A percentile compares a stretch with the other conserved stretches of the same genome.
phyloP scores from a whole-genome alignment of 73 alveolate species.

The Tetrahymena thermophila region DNA sequence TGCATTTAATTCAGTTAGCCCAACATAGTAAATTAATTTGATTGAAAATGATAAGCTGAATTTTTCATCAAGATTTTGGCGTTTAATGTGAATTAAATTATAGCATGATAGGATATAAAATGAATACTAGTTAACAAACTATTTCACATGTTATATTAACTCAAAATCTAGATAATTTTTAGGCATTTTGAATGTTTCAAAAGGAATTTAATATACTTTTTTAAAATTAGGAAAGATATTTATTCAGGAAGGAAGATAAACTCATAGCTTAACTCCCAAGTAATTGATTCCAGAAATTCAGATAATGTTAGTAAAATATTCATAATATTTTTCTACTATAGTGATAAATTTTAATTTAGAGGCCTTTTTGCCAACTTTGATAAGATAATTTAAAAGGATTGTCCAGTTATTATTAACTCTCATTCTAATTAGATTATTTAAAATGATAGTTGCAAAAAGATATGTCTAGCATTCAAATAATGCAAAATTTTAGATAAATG shows the following conservation, averaged over 20 bases:
- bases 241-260: neutral
- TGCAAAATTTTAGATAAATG: too few relatives aligned
- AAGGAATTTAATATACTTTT: neutral
- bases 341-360: neutral
- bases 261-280: neutral
- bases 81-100: too few relatives aligned
- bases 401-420: neutral
- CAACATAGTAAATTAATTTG: neutral
- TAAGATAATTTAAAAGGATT: too few relatives aligned
- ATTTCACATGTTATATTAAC: neutral
- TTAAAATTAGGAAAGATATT: neutral
- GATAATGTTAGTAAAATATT: neutral
- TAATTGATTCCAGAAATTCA: neutral
- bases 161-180: neutral
- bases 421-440: neutral
- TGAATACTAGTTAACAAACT: neutral
- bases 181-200: neutral
- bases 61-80: neutral
- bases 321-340: neutral
- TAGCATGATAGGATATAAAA: neutral
- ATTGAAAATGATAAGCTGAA: neutral
- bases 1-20: neutral
- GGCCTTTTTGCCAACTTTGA: too few relatives aligned
- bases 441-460: neutral
- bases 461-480: too few relatives aligned